Base-by-base conservation (phyloP, 73 alveolate species). In the Tetrahymena thermophila region DNA sequence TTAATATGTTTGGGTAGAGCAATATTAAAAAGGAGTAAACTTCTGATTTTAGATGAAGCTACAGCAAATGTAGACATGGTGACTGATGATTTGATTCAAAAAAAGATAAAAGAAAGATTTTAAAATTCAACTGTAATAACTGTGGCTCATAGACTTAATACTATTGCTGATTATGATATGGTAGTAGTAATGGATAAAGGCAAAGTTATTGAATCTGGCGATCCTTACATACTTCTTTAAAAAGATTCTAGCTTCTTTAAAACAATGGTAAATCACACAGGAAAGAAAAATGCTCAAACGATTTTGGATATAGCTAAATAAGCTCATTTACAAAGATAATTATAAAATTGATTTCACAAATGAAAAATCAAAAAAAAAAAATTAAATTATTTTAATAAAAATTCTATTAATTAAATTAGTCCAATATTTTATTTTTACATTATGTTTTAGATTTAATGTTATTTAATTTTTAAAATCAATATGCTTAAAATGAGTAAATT, bases 1-100 rank as follows among this genome's bases (percentile, higher is more conserved):
- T 96, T 98, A 83, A 50, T 97, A 50, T 98, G 99, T 93, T 96
- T 98, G 93, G 99, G 97, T 85, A 95, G 96, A 97, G 96, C 97
- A 0, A 96, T 98, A 21, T 94, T 98, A 35, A 93, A 97, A 93
- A 95, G 96, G 89, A 98, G 95, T 94, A 97, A 98, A 93, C 85
- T 96, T 42, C 85, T 97, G 35, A 96, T 97, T 50, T 95, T 97
- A 94, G 98, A 97, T 97, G 98, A 97, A 93, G 98, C 98, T 15
- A 97, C 98, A 42, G 96, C 98, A 56, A 95, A 97, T 85, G 97
- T 97, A 17, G 98, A 97, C 85, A 96, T 95, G 96, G 96, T 94
- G 85, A 97, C 98, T 31, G 98, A 97, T 96, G 98, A 97, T 55
- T 93, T 97, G 34, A 97, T 97, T 7, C 43, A 97, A 94, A 94